Percentiles rank a stretch among this genome's conserved stretches.
Evolutionary conservation across 768 basidiomycete genomes (phyloP).

Genomic region (Psilocybe subaeruginosa): DNA sequence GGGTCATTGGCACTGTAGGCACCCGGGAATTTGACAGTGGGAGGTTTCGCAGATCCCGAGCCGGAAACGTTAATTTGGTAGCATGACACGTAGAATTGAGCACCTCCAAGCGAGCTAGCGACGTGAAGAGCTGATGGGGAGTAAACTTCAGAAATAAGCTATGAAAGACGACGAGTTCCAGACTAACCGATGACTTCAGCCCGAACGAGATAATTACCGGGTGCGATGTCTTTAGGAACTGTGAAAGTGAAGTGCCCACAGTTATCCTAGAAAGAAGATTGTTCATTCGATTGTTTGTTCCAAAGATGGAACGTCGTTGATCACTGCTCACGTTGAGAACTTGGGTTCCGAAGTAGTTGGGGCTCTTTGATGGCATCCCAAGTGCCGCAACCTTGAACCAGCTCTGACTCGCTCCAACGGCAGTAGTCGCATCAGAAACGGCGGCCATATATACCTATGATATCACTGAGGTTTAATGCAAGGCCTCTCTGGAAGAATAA

Average conservation of each 20-base stretch:
- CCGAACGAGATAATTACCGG: constrained; percentile 74
- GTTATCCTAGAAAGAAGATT: constrained; percentile 37
- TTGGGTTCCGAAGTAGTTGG: constrained; percentile 46
- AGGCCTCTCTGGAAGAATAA: neutral
- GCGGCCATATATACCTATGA: constrained; percentile 48
- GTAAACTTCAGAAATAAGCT: constrained; percentile 36
- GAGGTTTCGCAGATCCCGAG: constrained; percentile 48
- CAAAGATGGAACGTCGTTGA: neutral
- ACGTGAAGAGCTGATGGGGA: constrained; percentile 57
- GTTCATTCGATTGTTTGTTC: neutral
- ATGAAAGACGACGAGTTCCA: neutral
- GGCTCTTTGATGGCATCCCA: constrained; percentile 50
- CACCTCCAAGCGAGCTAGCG: constrained; percentile 56
- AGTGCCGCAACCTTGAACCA: constrained; percentile 59
- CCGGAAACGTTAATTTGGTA: constrained; percentile 58
- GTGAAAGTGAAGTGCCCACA: constrained; percentile 58
- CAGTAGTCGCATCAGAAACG: constrained; percentile 46
- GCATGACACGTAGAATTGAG: constrained; percentile 80
- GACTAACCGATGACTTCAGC: constrained; percentile 69
- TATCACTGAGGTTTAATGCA: neutral
- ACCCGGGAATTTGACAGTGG: constrained; percentile 62
- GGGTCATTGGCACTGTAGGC: constrained; percentile 71
- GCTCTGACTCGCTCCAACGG: constrained; percentile 39
- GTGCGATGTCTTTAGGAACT: constrained; percentile 52
- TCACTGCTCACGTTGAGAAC: constrained; percentile 31